Percentiles rank a stretch among this genome's conserved stretches.
phyloP scores from a whole-genome alignment of 768 basidiomycete genomes.

The Leccinum fibrillosum region DNA sequence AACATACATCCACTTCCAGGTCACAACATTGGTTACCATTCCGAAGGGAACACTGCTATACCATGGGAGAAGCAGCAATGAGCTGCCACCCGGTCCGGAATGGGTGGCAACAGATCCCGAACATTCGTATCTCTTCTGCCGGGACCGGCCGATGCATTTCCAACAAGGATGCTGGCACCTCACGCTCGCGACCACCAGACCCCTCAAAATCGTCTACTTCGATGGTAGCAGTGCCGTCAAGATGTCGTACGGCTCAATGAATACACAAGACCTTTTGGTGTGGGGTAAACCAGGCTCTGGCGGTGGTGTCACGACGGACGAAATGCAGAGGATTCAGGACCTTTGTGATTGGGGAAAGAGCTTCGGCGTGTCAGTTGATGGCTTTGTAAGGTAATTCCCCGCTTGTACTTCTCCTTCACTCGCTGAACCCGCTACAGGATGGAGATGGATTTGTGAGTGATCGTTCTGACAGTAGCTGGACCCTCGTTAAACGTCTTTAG shows the following conservation, averaged over 20 bases:
- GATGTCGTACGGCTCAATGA: slow-evolving; percentile 38
- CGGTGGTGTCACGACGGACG: slow-evolving; percentile 17
- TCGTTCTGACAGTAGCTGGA: background rate
- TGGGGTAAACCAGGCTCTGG: slow-evolving; percentile 35
- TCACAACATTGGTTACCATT: slow-evolving; percentile 22
- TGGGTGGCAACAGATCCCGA: slow-evolving; percentile 37
- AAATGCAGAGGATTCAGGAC: slow-evolving; percentile 34
- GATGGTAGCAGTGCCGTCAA: slow-evolving; percentile 51
- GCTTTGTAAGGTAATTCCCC: slow-evolving; percentile 38
- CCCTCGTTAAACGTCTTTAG: slow-evolving; percentile 13
- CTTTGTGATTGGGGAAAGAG: slow-evolving; percentile 45
- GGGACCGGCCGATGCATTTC: background rate
- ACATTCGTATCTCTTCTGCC: slow-evolving; percentile 38
- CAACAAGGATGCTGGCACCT: slow-evolving; percentile 16
- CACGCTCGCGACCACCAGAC: slow-evolving; percentile 19
- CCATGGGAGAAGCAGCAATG: slow-evolving; percentile 22
- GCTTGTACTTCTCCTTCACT: background rate
- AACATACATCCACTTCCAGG: slow-evolving; percentile 17
- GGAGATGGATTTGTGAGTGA: slow-evolving; percentile 32
- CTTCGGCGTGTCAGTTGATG: slow-evolving; percentile 36
- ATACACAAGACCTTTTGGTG: slow-evolving; percentile 45
- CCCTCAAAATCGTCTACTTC: slow-evolving; percentile 48
- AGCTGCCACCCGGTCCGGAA: slow-evolving; percentile 28
- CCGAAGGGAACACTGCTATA: slow-evolving; percentile 37
- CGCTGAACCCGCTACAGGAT: slow-evolving; percentile 17